phyloP scores from a whole-genome alignment of 2,329 filamentous ascomycete species.

The Verticillium longisporum region DNA sequence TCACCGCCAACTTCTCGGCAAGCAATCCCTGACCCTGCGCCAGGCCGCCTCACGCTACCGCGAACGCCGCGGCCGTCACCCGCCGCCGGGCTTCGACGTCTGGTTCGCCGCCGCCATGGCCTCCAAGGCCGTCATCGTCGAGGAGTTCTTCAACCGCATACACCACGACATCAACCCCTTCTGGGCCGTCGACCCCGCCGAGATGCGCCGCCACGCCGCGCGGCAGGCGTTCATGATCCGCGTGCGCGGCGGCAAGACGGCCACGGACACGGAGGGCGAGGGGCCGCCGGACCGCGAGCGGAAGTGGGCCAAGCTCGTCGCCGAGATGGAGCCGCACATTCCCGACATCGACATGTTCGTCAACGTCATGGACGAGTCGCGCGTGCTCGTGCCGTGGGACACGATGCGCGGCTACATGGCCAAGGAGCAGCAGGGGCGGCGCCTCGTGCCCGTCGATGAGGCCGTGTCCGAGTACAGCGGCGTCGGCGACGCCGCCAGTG shows the following conservation, averaged over 20 bases:
- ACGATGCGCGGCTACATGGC: slow-evolving; percentile 36
- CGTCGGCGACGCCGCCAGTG: slow-evolving; percentile 5
- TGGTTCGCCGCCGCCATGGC: slow-evolving; percentile 51
- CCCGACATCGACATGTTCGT: slow-evolving; percentile 50
- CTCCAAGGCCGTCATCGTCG: slow-evolving; percentile 47
- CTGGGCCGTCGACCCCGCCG: slow-evolving; percentile 43
- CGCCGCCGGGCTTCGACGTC: slow-evolving; percentile 53
- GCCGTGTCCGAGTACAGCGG: slow-evolving; percentile 31
- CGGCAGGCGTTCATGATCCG: slow-evolving; percentile 36
- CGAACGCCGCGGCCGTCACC: slow-evolving; percentile 48
- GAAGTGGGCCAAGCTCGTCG: slow-evolving; percentile 4
- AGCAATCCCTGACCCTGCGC: slow-evolving; percentile 38
- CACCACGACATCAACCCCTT: slow-evolving; percentile 55
- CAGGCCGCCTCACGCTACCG: slow-evolving; percentile 50
- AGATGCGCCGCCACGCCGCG: slow-evolving; percentile 22
- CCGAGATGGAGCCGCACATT: slow-evolving; percentile 24
- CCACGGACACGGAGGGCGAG: background rate
- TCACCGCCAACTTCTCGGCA: slow-evolving; percentile 32
- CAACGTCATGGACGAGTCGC: slow-evolving; percentile 44
- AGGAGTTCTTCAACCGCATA: slow-evolving; percentile 58
- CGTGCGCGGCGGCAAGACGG: slow-evolving; percentile 34
- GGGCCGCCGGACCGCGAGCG: background rate
- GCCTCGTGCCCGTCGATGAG: slow-evolving; percentile 25
- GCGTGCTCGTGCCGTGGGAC: slow-evolving; percentile 45
- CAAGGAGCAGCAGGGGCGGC: slow-evolving; percentile 29